Evolutionary conservation across 768 basidiomycete species (phyloP), one percentile per base, ranked within the genome.

Genomic region (Boletus sp.): DNA sequence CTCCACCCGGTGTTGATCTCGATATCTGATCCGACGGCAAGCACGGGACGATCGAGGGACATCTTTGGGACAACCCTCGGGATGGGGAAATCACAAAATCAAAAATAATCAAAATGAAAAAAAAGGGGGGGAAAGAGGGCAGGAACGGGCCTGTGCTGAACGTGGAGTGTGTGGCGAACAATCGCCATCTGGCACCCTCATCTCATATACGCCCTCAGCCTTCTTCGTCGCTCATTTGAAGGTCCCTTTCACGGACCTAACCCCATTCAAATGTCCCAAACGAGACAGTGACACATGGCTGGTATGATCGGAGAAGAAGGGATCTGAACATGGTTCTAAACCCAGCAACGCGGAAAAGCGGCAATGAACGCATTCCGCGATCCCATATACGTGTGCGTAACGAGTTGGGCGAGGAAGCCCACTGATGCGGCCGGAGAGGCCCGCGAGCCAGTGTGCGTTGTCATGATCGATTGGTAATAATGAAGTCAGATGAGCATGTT

Each of bases 291-390:
- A 63, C 54, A 32, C 56, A 59, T 54, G 64, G 55, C 28, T 54
- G 52, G 56, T 45, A 24, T 58, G 67, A 68, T 66, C 60, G 57
- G 52, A 58, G 51, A 51, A 55, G 42, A 47, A 42, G 24, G 49
- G 45, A n/a, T 24, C 28, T 5, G 50, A 37, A 15, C 52, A 41
- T 17, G 41, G 49, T 58, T 45, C 56, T 33, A 47, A 47, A 51
- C 45, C 37, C 44, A 57, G 36, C 50, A 54, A 59, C 24, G 52
- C 64, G 62, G 65, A 54, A 64, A 57, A 62, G 54, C 68, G 68
- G 68, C 50, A 35, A 65, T 59, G 65, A 59, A 60, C 35, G 48
- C 41, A 35, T 67, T 68, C 66, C 66, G 63, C 52, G 61, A 60
- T 57, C 42, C 51, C 55, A 57, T 55, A 42, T 55, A n/a, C 14